Evolutionary conservation across 179 eudicot genomes (phyloP).

Genomic region (Vitellaria paradoxa): DNA sequence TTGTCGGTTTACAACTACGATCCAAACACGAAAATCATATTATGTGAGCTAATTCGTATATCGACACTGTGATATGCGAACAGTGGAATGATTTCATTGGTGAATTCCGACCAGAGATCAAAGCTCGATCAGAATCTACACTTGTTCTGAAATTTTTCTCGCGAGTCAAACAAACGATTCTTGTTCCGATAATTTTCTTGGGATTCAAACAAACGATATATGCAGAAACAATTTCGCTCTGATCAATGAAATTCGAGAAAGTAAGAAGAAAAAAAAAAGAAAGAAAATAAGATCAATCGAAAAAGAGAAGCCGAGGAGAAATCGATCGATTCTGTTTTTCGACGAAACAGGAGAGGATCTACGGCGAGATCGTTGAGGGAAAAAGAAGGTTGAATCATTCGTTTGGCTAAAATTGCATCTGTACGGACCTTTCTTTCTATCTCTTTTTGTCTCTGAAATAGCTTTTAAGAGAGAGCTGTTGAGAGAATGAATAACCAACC

Average conservation of each 20-base stretch:
- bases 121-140: constrained; percentile 2
- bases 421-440: neutral
- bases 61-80: neutral
- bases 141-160: neutral
- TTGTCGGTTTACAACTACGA: neutral
- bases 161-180: neutral
- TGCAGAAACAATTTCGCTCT: neutral
- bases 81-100: neutral
- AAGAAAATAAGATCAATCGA: neutral
- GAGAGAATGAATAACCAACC: neutral
- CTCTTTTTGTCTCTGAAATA: too few species aligned
- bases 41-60: too few species aligned
- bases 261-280: neutral
- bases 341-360: constrained; percentile 7
- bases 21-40: neutral
- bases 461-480: neutral
- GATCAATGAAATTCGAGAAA: neutral
- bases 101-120: neutral
- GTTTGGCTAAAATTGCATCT: neutral
- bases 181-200: too few species aligned
- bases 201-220: neutral
- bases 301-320: too few species aligned
- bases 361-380: constrained; percentile 1
- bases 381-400: neutral
- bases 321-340: neutral